Percentiles rank a stretch among this genome's conserved stretches.
These are phyloP conservation scores for Xylariales sp. DNA, from an alignment of 2,329 filamentous ascomycete genomes.

Conservation along the genomic window DNA sequence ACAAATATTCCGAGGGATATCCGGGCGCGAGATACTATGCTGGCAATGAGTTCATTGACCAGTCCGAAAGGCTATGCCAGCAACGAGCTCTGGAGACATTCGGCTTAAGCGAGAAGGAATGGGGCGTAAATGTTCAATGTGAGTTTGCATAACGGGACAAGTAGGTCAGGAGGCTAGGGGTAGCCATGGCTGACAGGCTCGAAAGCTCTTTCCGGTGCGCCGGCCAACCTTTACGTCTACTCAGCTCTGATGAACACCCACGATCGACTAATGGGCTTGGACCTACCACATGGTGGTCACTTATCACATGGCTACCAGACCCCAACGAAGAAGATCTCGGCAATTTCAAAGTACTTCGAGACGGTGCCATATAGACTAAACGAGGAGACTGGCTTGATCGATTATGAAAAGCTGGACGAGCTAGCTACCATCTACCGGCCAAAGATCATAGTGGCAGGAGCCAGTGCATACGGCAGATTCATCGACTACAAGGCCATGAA, in stretches of 20 bases:
- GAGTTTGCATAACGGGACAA: constrained; percentile 13
- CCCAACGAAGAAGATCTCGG: constrained; percentile 91
- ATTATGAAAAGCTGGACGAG: constrained; percentile 89
- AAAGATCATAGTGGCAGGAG: constrained; percentile 91
- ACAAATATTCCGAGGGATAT: constrained; percentile 99
- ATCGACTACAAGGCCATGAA: constrained; percentile 95
- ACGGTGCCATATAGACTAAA: constrained; percentile 92
- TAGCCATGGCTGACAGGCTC: constrained; percentile 9
- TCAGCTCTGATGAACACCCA: constrained; percentile 89
- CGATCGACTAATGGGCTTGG: constrained; percentile 93
- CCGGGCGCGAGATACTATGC: constrained; percentile 95
- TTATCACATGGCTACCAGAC: constrained; percentile 97
- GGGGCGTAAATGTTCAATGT: constrained; percentile 96
- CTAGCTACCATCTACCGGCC: constrained; percentile 85
- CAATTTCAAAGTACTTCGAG: constrained; percentile 98
- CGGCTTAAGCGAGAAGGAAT: constrained; percentile 75
- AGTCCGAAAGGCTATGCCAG: constrained; percentile 85
- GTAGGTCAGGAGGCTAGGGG: constrained; percentile 1
- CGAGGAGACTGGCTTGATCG: constrained; percentile 86
- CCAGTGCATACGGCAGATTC: constrained; percentile 90
- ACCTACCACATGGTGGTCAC: constrained; percentile 93
- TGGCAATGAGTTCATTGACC: constrained; percentile 93
- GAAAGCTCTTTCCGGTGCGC: constrained; percentile 68
- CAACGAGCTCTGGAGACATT: constrained; percentile 85
- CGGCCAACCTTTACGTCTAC: constrained; percentile 86